Percentiles rank a stretch among this genome's conserved stretches.
These are phyloP conservation scores for Pythium scleroteichum DNA, from an alignment of 352 stramenopile genomes.

Conservation along the genomic window DNA sequence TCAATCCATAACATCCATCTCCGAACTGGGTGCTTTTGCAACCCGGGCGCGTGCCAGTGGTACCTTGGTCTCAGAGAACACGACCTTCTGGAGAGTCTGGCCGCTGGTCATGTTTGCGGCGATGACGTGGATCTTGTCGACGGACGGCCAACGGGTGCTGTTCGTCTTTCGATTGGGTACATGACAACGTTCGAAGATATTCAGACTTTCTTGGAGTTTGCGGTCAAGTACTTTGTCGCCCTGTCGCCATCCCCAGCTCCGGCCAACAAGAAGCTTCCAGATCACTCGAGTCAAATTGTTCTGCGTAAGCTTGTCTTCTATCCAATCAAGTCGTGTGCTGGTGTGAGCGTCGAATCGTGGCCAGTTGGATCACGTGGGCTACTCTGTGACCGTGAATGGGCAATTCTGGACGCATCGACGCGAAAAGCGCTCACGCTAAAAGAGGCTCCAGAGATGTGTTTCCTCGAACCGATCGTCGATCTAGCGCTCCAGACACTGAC, in stretches of 20 bases:
- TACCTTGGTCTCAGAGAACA: slow-evolving; percentile 56
- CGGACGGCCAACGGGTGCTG: slow-evolving; percentile 59
- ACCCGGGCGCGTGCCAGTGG: slow-evolving; percentile 71
- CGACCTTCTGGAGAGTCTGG: slow-evolving; percentile 55
- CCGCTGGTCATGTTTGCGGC: slow-evolving; percentile 66
- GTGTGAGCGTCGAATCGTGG: slow-evolving; percentile 58
- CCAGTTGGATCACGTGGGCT: slow-evolving; percentile 58
- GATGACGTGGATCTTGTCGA: slow-evolving; percentile 72
- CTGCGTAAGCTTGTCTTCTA: slow-evolving; percentile 67
- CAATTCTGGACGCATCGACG: slow-evolving; percentile 59
- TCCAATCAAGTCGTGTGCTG: slow-evolving; percentile 78
- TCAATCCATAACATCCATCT: slow-evolving; percentile 69
- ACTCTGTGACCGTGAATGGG: slow-evolving; percentile 75
- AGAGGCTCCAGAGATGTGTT: slow-evolving; percentile 55
- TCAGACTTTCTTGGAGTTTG: slow-evolving; percentile 48
- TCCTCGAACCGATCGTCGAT: slow-evolving; percentile 64
- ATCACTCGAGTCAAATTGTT: slow-evolving; percentile 6
- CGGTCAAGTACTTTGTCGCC: slow-evolving; percentile 63
- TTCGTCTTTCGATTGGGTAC: slow-evolving; percentile 74
- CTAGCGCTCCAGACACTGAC: slow-evolving; percentile 55
- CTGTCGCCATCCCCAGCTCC: slow-evolving; percentile 13
- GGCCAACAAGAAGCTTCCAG: neutral
- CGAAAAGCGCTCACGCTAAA: slow-evolving; percentile 59
- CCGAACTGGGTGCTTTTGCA: slow-evolving; percentile 80
- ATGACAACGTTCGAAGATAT: slow-evolving; percentile 79